Conservation (phyloP, 106 monocot genomes). For the Vanilla planifolia region DNA sequence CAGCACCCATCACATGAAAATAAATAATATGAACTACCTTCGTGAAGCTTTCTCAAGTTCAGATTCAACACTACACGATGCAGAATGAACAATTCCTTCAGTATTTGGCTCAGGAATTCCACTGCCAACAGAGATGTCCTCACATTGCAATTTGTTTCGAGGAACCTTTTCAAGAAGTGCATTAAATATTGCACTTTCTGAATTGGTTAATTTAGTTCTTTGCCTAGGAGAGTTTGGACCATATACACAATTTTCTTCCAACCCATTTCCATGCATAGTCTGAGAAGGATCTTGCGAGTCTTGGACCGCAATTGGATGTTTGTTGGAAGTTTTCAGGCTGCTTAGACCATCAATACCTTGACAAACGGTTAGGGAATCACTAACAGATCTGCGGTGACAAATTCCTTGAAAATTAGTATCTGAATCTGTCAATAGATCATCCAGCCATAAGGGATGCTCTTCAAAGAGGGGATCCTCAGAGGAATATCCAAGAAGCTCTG, state of each 20-base stretch:
- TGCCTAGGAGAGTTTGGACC: constrained; percentile 95
- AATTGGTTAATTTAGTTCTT: constrained; percentile 37
- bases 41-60: constrained; percentile 47
- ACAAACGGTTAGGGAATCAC: constrained; percentile 64
- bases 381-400: constrained; percentile 59
- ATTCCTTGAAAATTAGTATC: constrained; percentile 20
- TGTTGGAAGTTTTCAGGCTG: neutral
- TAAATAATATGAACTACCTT: constrained; percentile 31
- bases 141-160: constrained; percentile 41
- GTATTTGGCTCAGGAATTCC: constrained; percentile 8
- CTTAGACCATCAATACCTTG: constrained; percentile 9
- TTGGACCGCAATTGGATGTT: neutral
- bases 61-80: constrained; percentile 3
- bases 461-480: constrained; percentile 40
- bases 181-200: constrained; percentile 58
- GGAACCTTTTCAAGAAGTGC: constrained; percentile 68
- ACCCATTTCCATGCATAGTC: constrained; percentile 9
- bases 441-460: constrained; percentile 55
- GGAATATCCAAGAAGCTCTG: constrained; percentile 24
- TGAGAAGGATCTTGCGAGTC: neutral
- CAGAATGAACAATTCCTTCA: constrained; percentile 11
- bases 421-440: constrained; percentile 43
- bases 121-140: neutral
- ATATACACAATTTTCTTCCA: constrained; percentile 57
- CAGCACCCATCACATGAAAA: neutral